Conservation (phyloP, 2,329 filamentous ascomycete genomes). For the Phyllachora maydis region DNA sequence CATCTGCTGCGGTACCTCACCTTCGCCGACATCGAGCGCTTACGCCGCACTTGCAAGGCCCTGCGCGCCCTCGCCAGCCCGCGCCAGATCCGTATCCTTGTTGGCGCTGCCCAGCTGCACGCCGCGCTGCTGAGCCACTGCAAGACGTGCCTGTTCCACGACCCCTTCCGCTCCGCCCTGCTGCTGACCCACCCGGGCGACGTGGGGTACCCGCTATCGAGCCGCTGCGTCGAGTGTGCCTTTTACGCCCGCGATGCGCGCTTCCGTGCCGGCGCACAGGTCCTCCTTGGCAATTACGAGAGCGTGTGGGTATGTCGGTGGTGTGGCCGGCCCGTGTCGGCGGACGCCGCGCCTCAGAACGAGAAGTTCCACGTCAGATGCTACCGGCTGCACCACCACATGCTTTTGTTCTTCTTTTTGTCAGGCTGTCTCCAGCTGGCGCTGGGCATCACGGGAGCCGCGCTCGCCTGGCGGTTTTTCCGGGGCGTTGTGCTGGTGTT, state of each 20-base stretch:
- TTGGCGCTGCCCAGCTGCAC: conserved; percentile 11
- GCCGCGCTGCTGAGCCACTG: conserved; percentile 16
- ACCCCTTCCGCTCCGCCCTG: conserved; percentile 10
- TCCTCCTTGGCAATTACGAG: conserved; percentile 14
- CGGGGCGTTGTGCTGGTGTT: conserved; percentile 10
- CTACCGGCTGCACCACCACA: conserved; percentile 15
- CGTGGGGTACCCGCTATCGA: conserved; percentile 15
- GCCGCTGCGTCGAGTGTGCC: conserved; percentile 18
- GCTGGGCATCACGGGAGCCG: conserved; percentile 13
- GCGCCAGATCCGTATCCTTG: conserved; percentile 13
- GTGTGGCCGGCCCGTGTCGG: conserved; percentile 18
- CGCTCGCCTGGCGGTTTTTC: conserved; percentile 17
- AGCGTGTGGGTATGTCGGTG: conserved; percentile 19
- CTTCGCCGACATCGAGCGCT: conserved; percentile 19
- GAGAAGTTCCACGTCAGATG: conserved; percentile 19
- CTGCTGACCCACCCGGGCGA: conserved; percentile 11
- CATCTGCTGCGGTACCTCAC: conserved; percentile 17
- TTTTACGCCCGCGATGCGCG: conserved; percentile 12
- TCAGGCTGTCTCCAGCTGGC: conserved; percentile 16
- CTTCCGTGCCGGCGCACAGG: conserved; percentile 14
- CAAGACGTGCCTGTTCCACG: conserved; percentile 15
- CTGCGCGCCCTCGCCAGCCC: conserved; percentile 15
- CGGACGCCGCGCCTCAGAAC: conserved; percentile 10
- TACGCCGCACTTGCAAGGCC: conserved; percentile 18
- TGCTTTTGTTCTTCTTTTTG: conserved; percentile 15